These are phyloP conservation scores for Saturnispora bothae DNA, from an alignment of 805 yeast species.

Conservation along the genomic window DNA sequence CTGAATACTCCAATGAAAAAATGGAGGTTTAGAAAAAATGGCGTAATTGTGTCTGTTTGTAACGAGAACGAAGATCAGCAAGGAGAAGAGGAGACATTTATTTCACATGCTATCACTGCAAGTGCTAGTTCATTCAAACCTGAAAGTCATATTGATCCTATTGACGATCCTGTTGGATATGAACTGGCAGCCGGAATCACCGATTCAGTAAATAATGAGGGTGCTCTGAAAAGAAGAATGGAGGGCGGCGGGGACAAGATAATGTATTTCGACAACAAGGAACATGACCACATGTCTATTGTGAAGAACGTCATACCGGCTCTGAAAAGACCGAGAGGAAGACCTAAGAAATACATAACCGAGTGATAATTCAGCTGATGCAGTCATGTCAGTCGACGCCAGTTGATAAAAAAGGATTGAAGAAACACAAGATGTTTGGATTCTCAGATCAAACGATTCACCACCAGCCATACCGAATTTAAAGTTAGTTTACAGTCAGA, in stretches of 20 bases:
- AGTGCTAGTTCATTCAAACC: not conserved
- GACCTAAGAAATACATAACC: slow-evolving; percentile 10
- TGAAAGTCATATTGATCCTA: not conserved
- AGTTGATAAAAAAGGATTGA: not conserved
- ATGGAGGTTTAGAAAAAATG: slow-evolving; percentile 26
- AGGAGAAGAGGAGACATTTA: not conserved
- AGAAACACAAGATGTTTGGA: not conserved
- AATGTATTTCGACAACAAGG: not conserved
- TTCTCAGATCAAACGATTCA: no score
- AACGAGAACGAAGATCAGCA: not conserved
- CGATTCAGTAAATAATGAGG: not conserved
- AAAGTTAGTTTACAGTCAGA: no score
- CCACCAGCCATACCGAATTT: no score
- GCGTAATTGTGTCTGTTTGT: slow-evolving; percentile 21
- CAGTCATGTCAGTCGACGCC: not conserved
- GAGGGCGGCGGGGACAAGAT: not conserved
- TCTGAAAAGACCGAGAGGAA: slow-evolving; percentile 12
- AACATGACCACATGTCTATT: slow-evolving; percentile 4
- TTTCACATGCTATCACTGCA: not conserved
- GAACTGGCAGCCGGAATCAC: not conserved
- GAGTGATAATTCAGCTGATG: not conserved
- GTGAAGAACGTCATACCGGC: slow-evolving; percentile 7
- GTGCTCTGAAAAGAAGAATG: slow-evolving; percentile 4
- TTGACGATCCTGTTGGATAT: not conserved
- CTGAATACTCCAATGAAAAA: slow-evolving; percentile 25